Base-by-base conservation (phyloP, 495 filamentous ascomycete genomes). In the Neurospora sp. region DNA sequence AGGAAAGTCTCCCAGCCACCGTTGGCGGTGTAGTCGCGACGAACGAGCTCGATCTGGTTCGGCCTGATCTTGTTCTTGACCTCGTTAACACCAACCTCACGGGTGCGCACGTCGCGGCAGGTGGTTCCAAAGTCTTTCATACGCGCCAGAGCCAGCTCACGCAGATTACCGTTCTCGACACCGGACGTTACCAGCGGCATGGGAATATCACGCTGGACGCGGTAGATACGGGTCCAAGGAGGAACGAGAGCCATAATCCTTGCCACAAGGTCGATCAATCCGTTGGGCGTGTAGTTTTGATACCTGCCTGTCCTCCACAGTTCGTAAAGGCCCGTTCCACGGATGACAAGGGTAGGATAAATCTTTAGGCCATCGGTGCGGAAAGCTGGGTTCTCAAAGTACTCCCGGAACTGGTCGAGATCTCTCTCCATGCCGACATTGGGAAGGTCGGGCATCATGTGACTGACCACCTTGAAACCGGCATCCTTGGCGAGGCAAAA, bases 71-170 rank as follows among this genome's bases (percentile, higher is more conserved):
- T 98, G 84, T 99, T 89, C 83, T 98, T 98, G 73, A 99, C 94
- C 82, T 99, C 96, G 80, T 98, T 98, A 83, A 99, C 93, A 69
- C 96, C 96, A 71, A 99, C 96, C 84, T 99, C 96, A 69, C 96
- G 90, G 3, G 96, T 98, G 16, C 96, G 92, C n/a, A 99, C 96
- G 77, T 99, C 96, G 73, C 96, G 93, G 80, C 96, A 99, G 5
- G 93, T 93, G 1, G 96, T 99, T 31, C 96, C 96, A 72, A 99
- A 98, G 79, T 99, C 96, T 80, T 98, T 98, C 96, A 99, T 99
- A 35, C 96, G 88, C 39, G 92, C 92, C 75, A 99, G 83, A 2
- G 96, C 94, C 12, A 99, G 86, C 78, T 99, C 96, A 73, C 96
- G 91, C 70, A 99, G 86, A 78, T 99, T 99, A 69, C 96, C 96